Evolutionary conservation across 768 basidiomycete genomes (phyloP).

Genomic region (Tylopilus felleus): DNA sequence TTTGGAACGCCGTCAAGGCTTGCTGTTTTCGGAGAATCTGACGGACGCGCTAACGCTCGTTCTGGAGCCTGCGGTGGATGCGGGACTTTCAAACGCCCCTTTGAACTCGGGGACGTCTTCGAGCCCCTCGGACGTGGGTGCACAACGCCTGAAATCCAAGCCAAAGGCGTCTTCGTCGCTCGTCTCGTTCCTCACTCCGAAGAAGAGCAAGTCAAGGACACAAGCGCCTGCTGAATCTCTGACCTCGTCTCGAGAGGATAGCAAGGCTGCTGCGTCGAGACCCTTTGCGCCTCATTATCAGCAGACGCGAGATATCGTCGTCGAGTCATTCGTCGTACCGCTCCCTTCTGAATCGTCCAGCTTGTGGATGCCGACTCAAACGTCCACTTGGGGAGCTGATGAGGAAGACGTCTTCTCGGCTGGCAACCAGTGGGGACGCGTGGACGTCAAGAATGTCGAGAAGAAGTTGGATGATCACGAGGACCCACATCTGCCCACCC

Average conservation of each 20-base stretch:
- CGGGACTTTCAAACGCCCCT: constrained; percentile 19
- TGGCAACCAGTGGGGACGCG: constrained; percentile 42
- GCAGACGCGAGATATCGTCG: constrained; percentile 63
- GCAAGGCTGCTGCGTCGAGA: constrained; percentile 53
- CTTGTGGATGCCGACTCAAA: constrained; percentile 60
- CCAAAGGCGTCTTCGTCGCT: constrained; percentile 58
- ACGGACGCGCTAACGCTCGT: constrained; percentile 81
- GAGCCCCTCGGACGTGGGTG: constrained; percentile 31
- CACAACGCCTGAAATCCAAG: constrained; percentile 45
- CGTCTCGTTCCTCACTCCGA: constrained; percentile 77
- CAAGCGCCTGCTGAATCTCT: constrained; percentile 38
- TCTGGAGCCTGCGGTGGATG: constrained; percentile 58
- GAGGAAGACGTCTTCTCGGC: constrained; percentile 72
- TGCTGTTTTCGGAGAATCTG: constrained; percentile 89
- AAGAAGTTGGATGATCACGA: constrained; percentile 20
- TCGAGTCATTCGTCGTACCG: constrained; percentile 68
- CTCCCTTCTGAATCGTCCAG: constrained; percentile 46
- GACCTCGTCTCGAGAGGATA: constrained; percentile 42
- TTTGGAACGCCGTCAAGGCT: constrained; percentile 79
- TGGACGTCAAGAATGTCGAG: constrained; percentile 14
- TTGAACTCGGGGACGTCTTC: constrained; percentile 27
- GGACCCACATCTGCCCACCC: constrained; percentile 34
- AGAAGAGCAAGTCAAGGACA: constrained; percentile 51
- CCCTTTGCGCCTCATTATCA: constrained; percentile 87
- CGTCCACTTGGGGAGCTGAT: constrained; percentile 49